These are phyloP conservation scores for Phaeophleospora eucalypticola DNA, from an alignment of 2,329 filamentous ascomycete genomes.

Conservation along the genomic window DNA sequence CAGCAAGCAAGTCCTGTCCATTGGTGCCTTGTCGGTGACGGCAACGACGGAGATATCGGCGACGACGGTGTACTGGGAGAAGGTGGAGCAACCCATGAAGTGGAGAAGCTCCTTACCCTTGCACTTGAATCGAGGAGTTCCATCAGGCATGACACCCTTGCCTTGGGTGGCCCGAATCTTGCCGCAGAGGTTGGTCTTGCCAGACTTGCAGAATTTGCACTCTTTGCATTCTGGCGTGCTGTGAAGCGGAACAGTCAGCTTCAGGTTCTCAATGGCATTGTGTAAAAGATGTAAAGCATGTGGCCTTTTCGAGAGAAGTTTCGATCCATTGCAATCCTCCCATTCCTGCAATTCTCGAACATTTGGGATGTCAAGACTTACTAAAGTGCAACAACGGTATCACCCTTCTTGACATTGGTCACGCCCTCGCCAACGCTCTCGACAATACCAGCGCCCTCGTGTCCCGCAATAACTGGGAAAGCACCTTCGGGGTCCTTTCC, in stretches of 20 bases:
- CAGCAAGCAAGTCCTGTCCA: constrained; percentile 93
- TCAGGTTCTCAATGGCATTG: constrained; percentile 2
- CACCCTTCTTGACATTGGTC: constrained; percentile 87
- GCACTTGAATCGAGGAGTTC: constrained; percentile 88
- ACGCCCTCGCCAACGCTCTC: constrained; percentile 94
- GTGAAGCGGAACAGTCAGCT: constrained; percentile 18
- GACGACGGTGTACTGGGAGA: constrained; percentile 97
- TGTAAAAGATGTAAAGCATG: not conserved
- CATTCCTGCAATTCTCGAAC: no score
- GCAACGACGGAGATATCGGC: constrained; percentile 97
- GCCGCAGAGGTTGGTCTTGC: constrained; percentile 98
- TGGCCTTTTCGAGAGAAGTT: no score
- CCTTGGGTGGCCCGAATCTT: constrained; percentile 98
- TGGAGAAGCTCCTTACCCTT: constrained; percentile 93
- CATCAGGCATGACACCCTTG: constrained; percentile 94
- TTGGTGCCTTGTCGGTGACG: constrained; percentile 82
- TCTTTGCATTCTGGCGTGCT: constrained; percentile 95
- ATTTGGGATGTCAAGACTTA: no score
- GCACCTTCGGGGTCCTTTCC: constrained; percentile 96
- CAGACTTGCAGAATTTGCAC: constrained; percentile 99
- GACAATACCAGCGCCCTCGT: constrained; percentile 87
- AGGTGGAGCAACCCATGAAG: constrained; percentile 99
- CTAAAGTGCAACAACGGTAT: constrained; percentile 88
- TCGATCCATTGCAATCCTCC: no score
- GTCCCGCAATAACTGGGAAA: constrained; percentile 83